Conservation (phyloP, 2,329 filamentous ascomycete species). For the Thermothelomyces thermophilus region DNA sequence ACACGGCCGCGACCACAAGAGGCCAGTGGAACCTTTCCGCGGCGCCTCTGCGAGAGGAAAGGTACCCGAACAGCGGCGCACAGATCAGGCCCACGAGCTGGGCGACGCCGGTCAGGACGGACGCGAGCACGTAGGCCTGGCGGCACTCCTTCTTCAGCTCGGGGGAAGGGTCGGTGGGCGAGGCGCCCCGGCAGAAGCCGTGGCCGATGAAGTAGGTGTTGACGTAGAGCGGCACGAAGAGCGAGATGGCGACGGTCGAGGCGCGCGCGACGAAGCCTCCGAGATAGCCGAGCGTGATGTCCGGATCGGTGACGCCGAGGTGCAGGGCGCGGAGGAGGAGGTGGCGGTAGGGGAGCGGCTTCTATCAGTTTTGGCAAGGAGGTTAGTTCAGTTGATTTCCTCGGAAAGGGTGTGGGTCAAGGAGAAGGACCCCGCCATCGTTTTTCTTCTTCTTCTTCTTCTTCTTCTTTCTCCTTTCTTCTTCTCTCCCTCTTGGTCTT, state of each 20-base stretch:
- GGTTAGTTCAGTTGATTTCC: not conserved
- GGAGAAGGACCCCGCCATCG: too few species aligned
- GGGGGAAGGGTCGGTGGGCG: conserved; percentile 55
- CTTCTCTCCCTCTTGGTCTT: too few species aligned
- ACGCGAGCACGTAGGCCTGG: conserved; percentile 79
- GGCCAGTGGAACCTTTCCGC: conserved; percentile 64
- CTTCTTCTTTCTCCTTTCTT: too few species aligned
- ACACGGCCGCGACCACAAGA: conserved; percentile 61
- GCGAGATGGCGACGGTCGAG: conserved; percentile 87
- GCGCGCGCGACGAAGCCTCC: conserved; percentile 93
- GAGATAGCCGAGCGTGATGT: conserved; percentile 81
- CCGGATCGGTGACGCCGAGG: conserved; percentile 66
- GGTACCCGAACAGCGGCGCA: conserved; percentile 80
- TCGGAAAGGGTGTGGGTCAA: too few species aligned
- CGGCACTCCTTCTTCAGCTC: conserved; percentile 82
- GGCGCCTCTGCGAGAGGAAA: conserved; percentile 44
- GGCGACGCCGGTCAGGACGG: conserved; percentile 80
- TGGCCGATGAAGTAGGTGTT: conserved; percentile 83
- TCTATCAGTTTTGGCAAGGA: too few species aligned
- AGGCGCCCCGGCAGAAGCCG: conserved; percentile 64
- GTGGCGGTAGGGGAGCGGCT: conserved; percentile 50
- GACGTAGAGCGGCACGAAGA: conserved; percentile 89
- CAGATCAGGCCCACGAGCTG: conserved; percentile 80
- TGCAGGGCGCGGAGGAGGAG: conserved; percentile 57
- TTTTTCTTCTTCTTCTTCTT: too few species aligned